Evolutionary conservation across 352 stramenopile genomes (phyloP).

Genomic region (Pythium biforme): DNA sequence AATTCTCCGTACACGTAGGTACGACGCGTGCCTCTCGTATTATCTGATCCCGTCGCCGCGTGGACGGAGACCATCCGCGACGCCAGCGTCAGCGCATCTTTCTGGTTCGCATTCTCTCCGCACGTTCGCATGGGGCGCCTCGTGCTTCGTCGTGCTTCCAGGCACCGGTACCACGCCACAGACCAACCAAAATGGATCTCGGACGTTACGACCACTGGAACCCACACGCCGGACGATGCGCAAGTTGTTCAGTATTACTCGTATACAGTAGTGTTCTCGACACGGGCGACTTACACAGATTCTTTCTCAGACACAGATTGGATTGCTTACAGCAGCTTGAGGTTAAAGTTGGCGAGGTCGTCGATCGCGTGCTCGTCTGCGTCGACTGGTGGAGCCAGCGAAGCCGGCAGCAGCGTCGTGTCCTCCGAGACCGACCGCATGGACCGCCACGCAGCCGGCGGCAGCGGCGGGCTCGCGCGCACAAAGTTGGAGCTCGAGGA

Average conservation of each 20-base stretch:
- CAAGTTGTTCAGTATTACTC: no score
- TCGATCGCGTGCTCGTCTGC: constrained; percentile 37
- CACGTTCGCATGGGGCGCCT: background rate
- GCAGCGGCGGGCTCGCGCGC: constrained; percentile 23
- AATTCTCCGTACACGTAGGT: background rate
- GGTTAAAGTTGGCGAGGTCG: constrained; percentile 76
- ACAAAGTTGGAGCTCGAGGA: constrained; percentile 10
- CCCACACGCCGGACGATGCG: background rate
- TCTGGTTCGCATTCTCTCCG: background rate
- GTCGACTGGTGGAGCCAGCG: background rate
- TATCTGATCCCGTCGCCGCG: no score
- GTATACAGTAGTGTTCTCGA: no score
- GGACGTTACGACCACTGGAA: constrained; percentile 1
- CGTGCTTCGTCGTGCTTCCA: background rate
- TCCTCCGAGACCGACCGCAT: constrained; percentile 60
- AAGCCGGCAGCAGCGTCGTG: constrained; percentile 31
- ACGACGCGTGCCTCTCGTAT: background rate
- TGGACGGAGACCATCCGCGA: background rate
- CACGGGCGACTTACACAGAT: background rate
- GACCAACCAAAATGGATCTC: background rate
- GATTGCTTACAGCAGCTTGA: constrained; percentile 40
- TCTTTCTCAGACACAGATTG: background rate
- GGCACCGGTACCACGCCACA: no score
- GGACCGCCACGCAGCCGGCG: constrained; percentile 34
- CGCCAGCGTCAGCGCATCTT: background rate